Evolutionary conservation across 1,284 basidiomycete species (phyloP), one percentile per base, ranked within the genome.

Genomic region (Quambalaria eucalypti): DNA sequence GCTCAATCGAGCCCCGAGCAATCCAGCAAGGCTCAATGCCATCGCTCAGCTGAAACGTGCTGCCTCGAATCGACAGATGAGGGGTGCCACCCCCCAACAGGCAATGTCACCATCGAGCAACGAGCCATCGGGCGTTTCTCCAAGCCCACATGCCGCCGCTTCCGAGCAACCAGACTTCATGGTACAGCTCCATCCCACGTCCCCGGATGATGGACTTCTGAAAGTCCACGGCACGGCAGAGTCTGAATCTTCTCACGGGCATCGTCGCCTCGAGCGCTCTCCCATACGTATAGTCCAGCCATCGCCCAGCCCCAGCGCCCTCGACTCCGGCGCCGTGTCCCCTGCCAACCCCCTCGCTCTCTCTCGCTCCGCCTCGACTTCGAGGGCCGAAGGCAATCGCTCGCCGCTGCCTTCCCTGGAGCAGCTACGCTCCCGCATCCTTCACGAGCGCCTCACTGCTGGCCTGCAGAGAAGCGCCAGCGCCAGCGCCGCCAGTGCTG

Each of bases 371-470:
- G 39, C 50, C 4, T 63, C 58, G 30, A 55, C 62, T 6, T 46
- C 42, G n/a, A 46, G 42, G 25, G 42, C 42, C 5, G 42, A 46
- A 26, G 36, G 16, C 10, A 46, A 26, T 10, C 55, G 54, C 26
- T 64, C 64, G 0, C 71, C 69, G 1, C 56, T 74, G 28, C 72
- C 71, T 0, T 72, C 72, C 12, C 60, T 74, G 16, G 71, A 71
- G 28, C 68, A 71, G 59, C 57, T 74, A 14, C 65, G 71, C 7
- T 63, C 68, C 12, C 60, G 69, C 12, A 69, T 74, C 44, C 48
- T 73, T 1, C 62, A 65, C 29, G 71, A 74, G 48, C 63, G 71
- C 14, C 65, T 62, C 21, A 51, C 62, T 0, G 61, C 63, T 1
- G 68, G 68, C 2, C 55, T 69, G 10, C 62, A 64, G 47, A 51